phyloP scores from a whole-genome alignment of 257 asterid genomes.

The Ajuga chamaepitys region DNA sequence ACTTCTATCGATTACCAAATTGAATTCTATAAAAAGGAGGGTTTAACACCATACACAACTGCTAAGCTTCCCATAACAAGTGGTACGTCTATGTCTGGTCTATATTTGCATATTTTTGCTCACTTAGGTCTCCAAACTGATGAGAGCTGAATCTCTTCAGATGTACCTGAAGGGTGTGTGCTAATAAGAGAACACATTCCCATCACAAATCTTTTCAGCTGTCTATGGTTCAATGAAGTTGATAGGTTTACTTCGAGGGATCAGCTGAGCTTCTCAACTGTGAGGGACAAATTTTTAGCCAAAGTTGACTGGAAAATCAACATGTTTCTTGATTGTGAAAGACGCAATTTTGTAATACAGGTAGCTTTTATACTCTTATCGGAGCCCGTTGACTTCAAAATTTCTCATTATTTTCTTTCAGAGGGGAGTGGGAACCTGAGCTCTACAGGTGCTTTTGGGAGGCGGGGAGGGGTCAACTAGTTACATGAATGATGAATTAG shows the following conservation, averaged over 20 bases:
- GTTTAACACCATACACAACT: slow-evolving; percentile 71
- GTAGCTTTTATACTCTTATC: slow-evolving; percentile 25
- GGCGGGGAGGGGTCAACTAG: background rate
- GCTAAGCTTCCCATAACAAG: slow-evolving; percentile 95
- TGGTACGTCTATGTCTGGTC: slow-evolving; percentile 37
- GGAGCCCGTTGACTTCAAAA: background rate
- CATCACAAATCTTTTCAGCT: slow-evolving; percentile 83
- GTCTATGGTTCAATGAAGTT: slow-evolving; percentile 97
- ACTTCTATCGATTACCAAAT: slow-evolving; percentile 72
- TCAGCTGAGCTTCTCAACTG: slow-evolving; percentile 94
- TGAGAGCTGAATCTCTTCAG: slow-evolving; percentile 42
- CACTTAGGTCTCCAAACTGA: slow-evolving; percentile 9
- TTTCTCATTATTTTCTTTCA: background rate
- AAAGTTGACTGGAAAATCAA: slow-evolving; percentile 62
- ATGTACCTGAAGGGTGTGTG: slow-evolving; percentile 99
- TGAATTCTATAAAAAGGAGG: slow-evolving; percentile 74
- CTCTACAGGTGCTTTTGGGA: background rate
- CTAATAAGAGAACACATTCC: slow-evolving; percentile 83
- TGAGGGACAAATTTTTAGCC: slow-evolving; percentile 71
- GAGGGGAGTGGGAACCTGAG: background rate
- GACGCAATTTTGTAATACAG: slow-evolving; percentile 90
- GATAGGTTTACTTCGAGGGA: slow-evolving; percentile 94
- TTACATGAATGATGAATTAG: background rate
- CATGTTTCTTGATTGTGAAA: slow-evolving; percentile 94
- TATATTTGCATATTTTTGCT: slow-evolving; percentile 7